Conservation (phyloP, 495 filamentous ascomycete species). For the Neurospora sp. region DNA sequence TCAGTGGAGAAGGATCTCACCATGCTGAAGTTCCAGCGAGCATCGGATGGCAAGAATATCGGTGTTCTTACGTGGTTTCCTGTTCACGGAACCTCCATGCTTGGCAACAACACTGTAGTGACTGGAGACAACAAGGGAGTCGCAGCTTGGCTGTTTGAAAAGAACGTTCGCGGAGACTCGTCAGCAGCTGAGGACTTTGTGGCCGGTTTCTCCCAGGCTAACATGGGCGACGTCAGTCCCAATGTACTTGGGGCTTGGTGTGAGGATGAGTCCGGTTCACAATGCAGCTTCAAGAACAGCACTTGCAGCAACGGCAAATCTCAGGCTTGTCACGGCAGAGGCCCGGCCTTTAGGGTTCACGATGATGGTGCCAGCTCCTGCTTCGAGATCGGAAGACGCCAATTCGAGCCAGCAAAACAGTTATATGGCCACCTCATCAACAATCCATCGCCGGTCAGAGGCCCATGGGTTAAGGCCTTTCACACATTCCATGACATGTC, state of each 20-base stretch:
- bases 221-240: constrained; percentile 85
- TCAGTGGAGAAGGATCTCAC: constrained; percentile 85
- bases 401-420: constrained; percentile 57
- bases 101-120: constrained; percentile 86
- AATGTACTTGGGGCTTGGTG: constrained; percentile 81
- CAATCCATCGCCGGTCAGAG: constrained; percentile 39
- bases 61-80: constrained; percentile 89
- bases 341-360: constrained; percentile 62
- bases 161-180: constrained; percentile 43
- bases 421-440: constrained; percentile 49
- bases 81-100: constrained; percentile 84
- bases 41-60: constrained; percentile 59
- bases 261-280: constrained; percentile 61
- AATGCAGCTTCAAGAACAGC: constrained; percentile 65
- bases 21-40: constrained; percentile 66
- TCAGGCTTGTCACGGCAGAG: constrained; percentile 74
- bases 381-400: constrained; percentile 66
- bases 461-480: constrained; percentile 57
- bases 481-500: constrained; percentile 71
- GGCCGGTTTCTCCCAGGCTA: constrained; percentile 90
- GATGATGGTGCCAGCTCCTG: constrained; percentile 70
- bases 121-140: constrained; percentile 96
- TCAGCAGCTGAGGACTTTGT: constrained; percentile 63
- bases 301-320: constrained; percentile 64
- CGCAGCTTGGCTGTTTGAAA: constrained; percentile 77